A percentile compares a stretch with the other conserved stretches of the same genome.
Conservation (phyloP, 2,329 filamentous ascomycete genomes). For the Epicoccum nigrum region DNA sequence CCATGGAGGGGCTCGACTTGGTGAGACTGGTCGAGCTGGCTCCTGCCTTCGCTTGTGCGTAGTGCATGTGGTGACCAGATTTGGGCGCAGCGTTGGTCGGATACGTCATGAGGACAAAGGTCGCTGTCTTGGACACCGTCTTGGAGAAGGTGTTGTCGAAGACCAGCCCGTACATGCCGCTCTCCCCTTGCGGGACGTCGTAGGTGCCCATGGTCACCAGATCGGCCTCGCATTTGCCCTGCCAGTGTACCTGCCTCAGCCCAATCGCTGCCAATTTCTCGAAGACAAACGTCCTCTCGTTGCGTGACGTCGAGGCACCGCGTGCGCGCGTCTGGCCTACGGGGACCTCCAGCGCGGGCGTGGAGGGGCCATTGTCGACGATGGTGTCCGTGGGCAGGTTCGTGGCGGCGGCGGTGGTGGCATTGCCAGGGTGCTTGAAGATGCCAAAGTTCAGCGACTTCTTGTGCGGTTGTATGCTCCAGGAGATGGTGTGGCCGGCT, state of each 20-base stretch:
- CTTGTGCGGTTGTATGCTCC: slow-evolving; percentile 97
- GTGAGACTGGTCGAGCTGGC: slow-evolving; percentile 47
- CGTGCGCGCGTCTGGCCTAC: slow-evolving; percentile 59
- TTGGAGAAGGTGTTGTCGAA: slow-evolving; percentile 99
- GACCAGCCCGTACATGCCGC: slow-evolving; percentile 93
- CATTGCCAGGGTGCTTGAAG: slow-evolving; percentile 90
- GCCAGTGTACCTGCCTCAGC: slow-evolving; percentile 73
- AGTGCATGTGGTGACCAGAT: slow-evolving; percentile 71
- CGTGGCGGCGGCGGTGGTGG: slow-evolving; percentile 56
- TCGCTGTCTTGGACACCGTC: slow-evolving; percentile 86
- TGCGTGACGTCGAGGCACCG: slow-evolving; percentile 62
- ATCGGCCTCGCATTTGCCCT: slow-evolving; percentile 94
- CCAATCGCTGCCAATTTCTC: slow-evolving; percentile 69
- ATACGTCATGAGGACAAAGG: slow-evolving; percentile 92
- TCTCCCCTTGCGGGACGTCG: slow-evolving; percentile 74
- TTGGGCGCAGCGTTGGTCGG: slow-evolving; percentile 81
- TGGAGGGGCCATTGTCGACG: slow-evolving; percentile 39
- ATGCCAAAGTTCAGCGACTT: slow-evolving; percentile 99
- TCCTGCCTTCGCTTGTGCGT: slow-evolving; percentile 61
- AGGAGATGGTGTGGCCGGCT: slow-evolving; percentile 89
- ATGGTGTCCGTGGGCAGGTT: slow-evolving; percentile 45
- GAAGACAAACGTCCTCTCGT: slow-evolving; percentile 72
- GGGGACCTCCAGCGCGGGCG: slow-evolving; percentile 59
- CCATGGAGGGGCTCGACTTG: slow-evolving; percentile 50
- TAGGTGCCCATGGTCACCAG: slow-evolving; percentile 91